A percentile compares a stretch with the other conserved stretches of the same genome.
Conservation (phyloP, 2,329 filamentous ascomycete genomes). For the Epichloe elymi region DNA sequence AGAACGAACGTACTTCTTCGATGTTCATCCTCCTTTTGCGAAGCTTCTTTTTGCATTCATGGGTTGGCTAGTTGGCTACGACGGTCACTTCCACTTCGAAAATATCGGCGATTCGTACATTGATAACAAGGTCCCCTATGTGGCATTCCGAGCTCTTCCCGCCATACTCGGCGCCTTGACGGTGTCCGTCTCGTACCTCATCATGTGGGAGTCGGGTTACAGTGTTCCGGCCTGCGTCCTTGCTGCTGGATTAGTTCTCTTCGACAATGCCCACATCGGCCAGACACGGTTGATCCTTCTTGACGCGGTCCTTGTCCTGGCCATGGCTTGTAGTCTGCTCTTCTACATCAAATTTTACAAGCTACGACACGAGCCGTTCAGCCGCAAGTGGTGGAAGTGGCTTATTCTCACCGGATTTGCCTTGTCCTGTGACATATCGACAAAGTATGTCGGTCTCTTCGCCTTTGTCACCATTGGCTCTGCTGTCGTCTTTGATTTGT, state of each 20-base stretch:
- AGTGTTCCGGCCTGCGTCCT: constrained; percentile 84
- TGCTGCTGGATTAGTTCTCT: constrained; percentile 72
- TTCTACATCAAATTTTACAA: constrained; percentile 98
- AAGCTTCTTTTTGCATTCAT: constrained; percentile 96
- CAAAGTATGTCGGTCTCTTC: constrained; percentile 94
- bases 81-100: constrained; percentile 95
- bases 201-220: constrained; percentile 99
- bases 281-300: constrained; percentile 92
- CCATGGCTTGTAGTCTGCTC: constrained; percentile 89
- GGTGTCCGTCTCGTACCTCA: constrained; percentile 85
- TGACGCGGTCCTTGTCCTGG: constrained; percentile 84
- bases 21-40: constrained; percentile 94
- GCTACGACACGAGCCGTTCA: constrained; percentile 75
- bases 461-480: constrained; percentile 95
- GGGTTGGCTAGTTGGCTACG: constrained; percentile 94
- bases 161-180: constrained; percentile 85
- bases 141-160: constrained; percentile 83
- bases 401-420: constrained; percentile 86
- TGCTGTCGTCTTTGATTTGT: constrained; percentile 86
- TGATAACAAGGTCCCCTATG: constrained; percentile 90
- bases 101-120: constrained; percentile 99
- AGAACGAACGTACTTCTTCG: constrained; percentile 97
- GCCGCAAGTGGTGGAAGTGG: constrained; percentile 99
- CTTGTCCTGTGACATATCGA: constrained; percentile 94
- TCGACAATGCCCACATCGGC: constrained; percentile 95